Evolutionary conservation across 2,329 filamentous ascomycete genomes (phyloP), one percentile per base, ranked within the genome.

Genomic region (Colletotrichum australisinense): DNA sequence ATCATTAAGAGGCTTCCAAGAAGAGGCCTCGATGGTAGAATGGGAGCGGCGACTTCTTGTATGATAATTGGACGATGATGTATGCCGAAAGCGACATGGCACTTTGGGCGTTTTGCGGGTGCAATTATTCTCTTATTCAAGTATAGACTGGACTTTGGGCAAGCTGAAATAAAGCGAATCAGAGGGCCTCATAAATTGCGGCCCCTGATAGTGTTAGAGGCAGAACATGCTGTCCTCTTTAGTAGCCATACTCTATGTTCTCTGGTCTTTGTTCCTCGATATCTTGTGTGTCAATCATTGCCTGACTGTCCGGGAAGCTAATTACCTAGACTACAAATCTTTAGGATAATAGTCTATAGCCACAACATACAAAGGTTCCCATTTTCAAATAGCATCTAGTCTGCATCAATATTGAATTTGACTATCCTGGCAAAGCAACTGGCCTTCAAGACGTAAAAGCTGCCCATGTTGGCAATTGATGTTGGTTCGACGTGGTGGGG

Each of bases 61-160:
- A 74, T 74, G 68, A 74, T 74, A 74, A 55, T 60, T 53, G 68
- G 63, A 62, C 71, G 67, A 66, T 65, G 72, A 74, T 72, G 72
- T 74, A 64, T 67, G 68, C 57, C 72, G 69, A 63, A 24, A 72
- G 69, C 68, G 69, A 49, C 38, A 60, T 60, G 72, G 72, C 72
- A 72, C 68, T 53, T 46, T 59, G 38, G 72, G 72, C 72, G 72
- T 74, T 74, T 68, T 74, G 57, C 46, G 32, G 68, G 67, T 66
- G 72, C 69, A 42, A 74, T 72, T 49, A 62, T 63, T 74, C 42
- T 53, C 22, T 35, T 60, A 42, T 66, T 71, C 60, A 59, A 56
- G 67, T 73, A 73, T 73, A 73, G 71, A 73, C 32, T 30, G 26
- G 60, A 67, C 67, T 73, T 62, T 56, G 38, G 60, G 62, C 55